These are phyloP conservation scores for Aspergillus arachidicola DNA, from an alignment of 2,329 filamentous ascomycete genomes.

Conservation along the genomic window DNA sequence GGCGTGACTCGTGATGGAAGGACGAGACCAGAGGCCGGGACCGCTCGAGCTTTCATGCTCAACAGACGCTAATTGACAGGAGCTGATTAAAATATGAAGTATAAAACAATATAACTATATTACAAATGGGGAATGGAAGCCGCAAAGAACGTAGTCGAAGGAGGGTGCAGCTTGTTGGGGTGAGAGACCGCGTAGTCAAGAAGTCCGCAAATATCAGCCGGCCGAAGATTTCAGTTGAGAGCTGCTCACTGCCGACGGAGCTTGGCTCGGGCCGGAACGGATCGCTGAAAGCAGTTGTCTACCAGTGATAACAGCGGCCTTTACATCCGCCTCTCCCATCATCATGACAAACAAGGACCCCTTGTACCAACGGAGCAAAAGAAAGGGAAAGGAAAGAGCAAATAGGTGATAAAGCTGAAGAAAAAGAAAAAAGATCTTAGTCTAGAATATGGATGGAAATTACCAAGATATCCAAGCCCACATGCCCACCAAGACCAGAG, in stretches of 20 bases:
- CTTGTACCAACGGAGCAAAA: background rate
- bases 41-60: conserved; percentile 44
- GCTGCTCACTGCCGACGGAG: conserved; percentile 11
- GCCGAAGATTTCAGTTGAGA: conserved; percentile 16
- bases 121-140: background rate
- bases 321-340: background rate
- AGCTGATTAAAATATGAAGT: background rate
- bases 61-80: conserved; percentile 11
- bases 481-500: conserved; percentile 14
- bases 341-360: background rate
- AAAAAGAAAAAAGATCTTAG: background rate
- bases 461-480: conserved; percentile 14
- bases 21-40: conserved; percentile 40
- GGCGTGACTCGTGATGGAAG: conserved; percentile 33
- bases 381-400: background rate
- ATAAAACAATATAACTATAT: conserved; percentile 4
- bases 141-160: background rate
- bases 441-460: conserved; percentile 18
- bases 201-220: conserved; percentile 13
- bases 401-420: background rate
- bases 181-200: background rate
- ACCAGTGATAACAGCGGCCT: background rate
- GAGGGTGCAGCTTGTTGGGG: background rate
- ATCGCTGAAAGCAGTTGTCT: background rate
- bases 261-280: conserved; percentile 26